phyloP scores from a whole-genome alignment of 495 filamentous ascomycete species.

The Cudoniella acicularis region DNA sequence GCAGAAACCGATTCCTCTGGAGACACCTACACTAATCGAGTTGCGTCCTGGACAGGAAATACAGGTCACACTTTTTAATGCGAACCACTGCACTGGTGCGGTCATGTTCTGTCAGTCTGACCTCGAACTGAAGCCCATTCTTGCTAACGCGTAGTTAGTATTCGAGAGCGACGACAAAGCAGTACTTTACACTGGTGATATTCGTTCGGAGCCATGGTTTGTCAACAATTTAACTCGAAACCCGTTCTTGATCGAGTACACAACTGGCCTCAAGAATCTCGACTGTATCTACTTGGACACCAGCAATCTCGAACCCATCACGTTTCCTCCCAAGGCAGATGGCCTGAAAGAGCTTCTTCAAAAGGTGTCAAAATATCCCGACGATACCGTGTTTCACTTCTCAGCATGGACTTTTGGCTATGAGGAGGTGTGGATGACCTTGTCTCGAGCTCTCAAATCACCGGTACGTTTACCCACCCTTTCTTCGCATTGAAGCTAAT shows the following conservation, averaged over 20 bases:
- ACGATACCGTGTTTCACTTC: slow-evolving; percentile 78
- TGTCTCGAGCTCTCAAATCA: slow-evolving; percentile 64
- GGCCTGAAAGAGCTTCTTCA: slow-evolving; percentile 71
- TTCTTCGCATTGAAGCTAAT: neutral
- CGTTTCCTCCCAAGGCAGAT: slow-evolving; percentile 58
- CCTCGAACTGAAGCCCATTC: neutral
- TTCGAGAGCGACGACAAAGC: slow-evolving; percentile 74
- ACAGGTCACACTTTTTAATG: slow-evolving; percentile 81
- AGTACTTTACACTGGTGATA: slow-evolving; percentile 89
- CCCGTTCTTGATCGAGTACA: slow-evolving; percentile 73
- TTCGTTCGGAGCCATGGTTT: slow-evolving; percentile 64
- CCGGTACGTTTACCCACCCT: slow-evolving; percentile 41
- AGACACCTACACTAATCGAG: slow-evolving; percentile 77
- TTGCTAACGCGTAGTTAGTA: slow-evolving; percentile 37
- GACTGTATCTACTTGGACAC: slow-evolving; percentile 88
- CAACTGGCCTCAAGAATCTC: slow-evolving; percentile 57
- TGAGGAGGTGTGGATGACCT: slow-evolving; percentile 85
- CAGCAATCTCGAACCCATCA: slow-evolving; percentile 55
- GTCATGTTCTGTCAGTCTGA: slow-evolving; percentile 70
- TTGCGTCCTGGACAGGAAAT: slow-evolving; percentile 62
- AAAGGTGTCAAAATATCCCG: slow-evolving; percentile 65
- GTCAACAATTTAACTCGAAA: slow-evolving; percentile 58
- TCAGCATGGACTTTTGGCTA: slow-evolving; percentile 92
- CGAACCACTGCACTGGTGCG: slow-evolving; percentile 87
- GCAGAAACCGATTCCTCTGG: slow-evolving; percentile 78